Base-by-base conservation (phyloP, 2,329 filamentous ascomycete genomes). In the Fusarium albosuccineum region DNA sequence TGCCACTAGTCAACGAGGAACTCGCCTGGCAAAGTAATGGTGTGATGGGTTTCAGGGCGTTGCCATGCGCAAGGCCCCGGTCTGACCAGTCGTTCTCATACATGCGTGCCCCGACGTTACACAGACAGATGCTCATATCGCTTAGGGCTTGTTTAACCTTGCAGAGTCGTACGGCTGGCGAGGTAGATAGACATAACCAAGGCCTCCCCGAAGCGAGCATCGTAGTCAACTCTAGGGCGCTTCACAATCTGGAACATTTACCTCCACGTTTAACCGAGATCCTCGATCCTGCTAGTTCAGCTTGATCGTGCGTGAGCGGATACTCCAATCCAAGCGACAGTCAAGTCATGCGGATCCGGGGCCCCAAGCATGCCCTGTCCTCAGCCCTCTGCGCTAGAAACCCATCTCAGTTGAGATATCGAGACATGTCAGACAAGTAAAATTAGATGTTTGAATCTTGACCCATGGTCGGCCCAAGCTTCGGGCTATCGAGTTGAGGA, bases 91-190 rank as follows among this genome's bases (percentile, higher is more conserved):
- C 53, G 22, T 49, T 7, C 37, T 14, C 9, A 13, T 30, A 50
- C 22, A 22, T 22, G 22, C 22, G 22, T 22, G 22, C 48, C 44
- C 34, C 27, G 10, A 50, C n/a, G 44, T 11, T 42, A 45, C 45
- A 57, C 51, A 41, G 37, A 57, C 51, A 34, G 37, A 27, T 51
- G 30, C 27, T 44, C 30, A 58, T 44, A 45, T 58, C 46, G 54
- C 45, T 57, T 57, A 42, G 29, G 44, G 33, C 16, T 29, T 40
- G 9, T 40, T 27, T 17, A 34, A 14, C 27, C 26, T 34, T 29
- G n/a, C 16, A 41, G 22, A 7, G 44, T 50, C 53, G 27, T 57
- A 42, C 33, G 37, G 30, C 30, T 42, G 17, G 39, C 30, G 10
- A 16, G 27, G 36, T 40, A 29, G 17, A 40, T 11, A 39, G 16